Percentiles rank a stretch among this genome's conserved stretches.
These are phyloP conservation scores for Histomonas meleagridis DNA, from an alignment of 208 protist species.

Conservation along the genomic window DNA sequence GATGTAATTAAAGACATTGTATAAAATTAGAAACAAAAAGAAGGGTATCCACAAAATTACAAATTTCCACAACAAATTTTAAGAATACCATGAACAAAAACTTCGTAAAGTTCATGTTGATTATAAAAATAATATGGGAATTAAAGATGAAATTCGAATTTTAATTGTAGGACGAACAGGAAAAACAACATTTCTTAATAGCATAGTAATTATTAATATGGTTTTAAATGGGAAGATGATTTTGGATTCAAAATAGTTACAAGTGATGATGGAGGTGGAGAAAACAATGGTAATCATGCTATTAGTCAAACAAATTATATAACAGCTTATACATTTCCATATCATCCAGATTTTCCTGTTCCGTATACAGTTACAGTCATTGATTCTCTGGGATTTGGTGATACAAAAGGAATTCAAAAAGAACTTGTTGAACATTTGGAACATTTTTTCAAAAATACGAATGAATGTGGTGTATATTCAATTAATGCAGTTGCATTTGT, in stretches of 20 bases:
- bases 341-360: background rate
- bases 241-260: background rate
- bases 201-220: background rate
- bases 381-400: slow-evolving; percentile 9
- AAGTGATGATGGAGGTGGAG: background rate
- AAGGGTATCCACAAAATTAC: background rate
- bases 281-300: background rate
- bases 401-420: background rate
- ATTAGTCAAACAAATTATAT: background rate
- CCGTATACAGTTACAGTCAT: background rate
- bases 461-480: background rate
- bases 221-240: background rate
- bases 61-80: background rate
- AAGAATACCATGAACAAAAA: background rate
- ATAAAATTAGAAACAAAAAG: no score
- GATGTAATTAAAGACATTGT: no score
- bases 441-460: background rate
- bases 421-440: background rate
- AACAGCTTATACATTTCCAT: background rate
- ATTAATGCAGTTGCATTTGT: slow-evolving; percentile 17
- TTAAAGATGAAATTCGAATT: background rate
- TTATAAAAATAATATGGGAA: background rate
- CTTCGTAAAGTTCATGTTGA: background rate
- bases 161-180: background rate
- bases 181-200: background rate